phyloP scores from a whole-genome alignment of 2,329 filamentous ascomycete species.

The Nemania diffusa region DNA sequence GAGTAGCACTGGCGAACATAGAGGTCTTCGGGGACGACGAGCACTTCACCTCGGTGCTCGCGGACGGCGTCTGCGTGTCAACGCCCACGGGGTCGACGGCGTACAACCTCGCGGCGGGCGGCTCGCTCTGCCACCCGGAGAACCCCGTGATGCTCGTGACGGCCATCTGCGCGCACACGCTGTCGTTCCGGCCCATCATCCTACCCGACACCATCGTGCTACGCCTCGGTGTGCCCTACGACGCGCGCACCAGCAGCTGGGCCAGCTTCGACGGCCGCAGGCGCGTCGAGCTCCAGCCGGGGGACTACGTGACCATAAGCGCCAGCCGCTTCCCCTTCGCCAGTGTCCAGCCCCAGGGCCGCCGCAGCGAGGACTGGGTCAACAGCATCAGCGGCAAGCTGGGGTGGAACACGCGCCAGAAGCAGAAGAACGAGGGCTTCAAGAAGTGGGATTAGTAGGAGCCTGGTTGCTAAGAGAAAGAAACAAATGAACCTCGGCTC shows the following conservation, averaged over 20 bases:
- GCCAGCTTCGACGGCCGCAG: constrained; percentile 97
- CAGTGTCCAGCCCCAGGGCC: constrained; percentile 75
- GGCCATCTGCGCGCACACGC: constrained; percentile 92
- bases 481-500: background rate
- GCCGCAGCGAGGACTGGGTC: constrained; percentile 81
- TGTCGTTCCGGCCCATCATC: constrained; percentile 96
- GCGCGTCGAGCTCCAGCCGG: constrained; percentile 79
- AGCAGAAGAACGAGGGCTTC: constrained; percentile 73
- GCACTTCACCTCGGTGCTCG: constrained; percentile 92
- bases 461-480: background rate
- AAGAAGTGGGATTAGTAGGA: constrained; percentile 58
- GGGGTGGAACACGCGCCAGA: constrained; percentile 83
- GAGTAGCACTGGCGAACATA: constrained; percentile 83
- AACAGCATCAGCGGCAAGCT: constrained; percentile 82
- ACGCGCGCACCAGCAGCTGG: constrained; percentile 89
- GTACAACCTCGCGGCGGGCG: constrained; percentile 95
- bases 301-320: constrained; percentile 87
- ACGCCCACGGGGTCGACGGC: constrained; percentile 95
- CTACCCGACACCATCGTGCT: constrained; percentile 95
- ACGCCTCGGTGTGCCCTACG: constrained; percentile 92
- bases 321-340: constrained; percentile 85
- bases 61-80: constrained; percentile 92
- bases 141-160: constrained; percentile 96
- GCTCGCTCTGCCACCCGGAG: constrained; percentile 92
- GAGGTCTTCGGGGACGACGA: constrained; percentile 96